Base-by-base conservation (phyloP, 1,139 yeast species). In the Candida albicans region DNA sequence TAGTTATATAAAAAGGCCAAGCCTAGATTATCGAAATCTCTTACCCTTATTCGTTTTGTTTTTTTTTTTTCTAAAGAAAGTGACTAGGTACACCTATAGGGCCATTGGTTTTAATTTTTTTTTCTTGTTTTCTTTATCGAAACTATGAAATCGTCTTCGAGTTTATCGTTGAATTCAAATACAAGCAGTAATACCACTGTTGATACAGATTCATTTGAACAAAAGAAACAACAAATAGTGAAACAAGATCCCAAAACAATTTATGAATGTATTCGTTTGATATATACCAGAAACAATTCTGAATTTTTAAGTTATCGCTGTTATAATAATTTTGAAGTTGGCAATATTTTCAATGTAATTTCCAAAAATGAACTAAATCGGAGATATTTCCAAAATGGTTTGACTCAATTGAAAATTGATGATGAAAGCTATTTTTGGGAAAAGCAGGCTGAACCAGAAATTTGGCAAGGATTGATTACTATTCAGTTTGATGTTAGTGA, bases 261-360 rank as follows among this genome's bases (percentile, higher is more conserved):
- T 14, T 70, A 59, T 42, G 73, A 69, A 46, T 56, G 58, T 39
- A 58, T 70, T n/a, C 54, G 58, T 24, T 54, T 55, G 50, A 55
- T 68, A 47, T 70, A 69, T 56, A 56, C 61, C 39, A 59, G 73
- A 37, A 54, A 47, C 26, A 35, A 27, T 9, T 22, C 24, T 9
- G 41, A 33, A 6, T 29, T 51, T 31, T 43, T 51, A 33, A 44
- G 48, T 32, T 47, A 33, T 39, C 44, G 53, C 28, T 39, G 34
- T 22, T 52, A 44, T 35, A 42, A 45, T 33, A 45, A 28, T 4
- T 40, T 45, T 31, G 30, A 22, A 9, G 36, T 14, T 27, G 46
- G 35, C 7, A 37, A 41, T 8, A 26, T 32, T 9, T 42, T 40
- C 25, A 35, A 42, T 12, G 24, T 38, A 1, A 39, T 44, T 15